Percentiles rank a stretch among this genome's conserved stretches.
These are phyloP conservation scores for Periconia digitata DNA, from an alignment of 2,329 filamentous ascomycete species.

Conservation along the genomic window DNA sequence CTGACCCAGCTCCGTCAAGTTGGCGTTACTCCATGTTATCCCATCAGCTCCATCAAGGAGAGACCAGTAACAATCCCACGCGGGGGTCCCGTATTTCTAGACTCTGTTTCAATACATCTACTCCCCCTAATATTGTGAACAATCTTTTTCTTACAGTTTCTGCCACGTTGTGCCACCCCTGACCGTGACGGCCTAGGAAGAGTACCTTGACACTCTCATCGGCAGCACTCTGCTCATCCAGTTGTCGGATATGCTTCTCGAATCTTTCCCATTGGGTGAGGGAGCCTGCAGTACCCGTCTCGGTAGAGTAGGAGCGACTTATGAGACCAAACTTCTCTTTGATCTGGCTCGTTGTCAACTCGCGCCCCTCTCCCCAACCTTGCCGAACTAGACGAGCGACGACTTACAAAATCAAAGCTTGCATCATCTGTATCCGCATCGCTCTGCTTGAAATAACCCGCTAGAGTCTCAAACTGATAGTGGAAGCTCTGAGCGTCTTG, in stretches of 20 bases:
- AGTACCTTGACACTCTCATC: slow-evolving; percentile 65
- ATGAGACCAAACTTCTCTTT: slow-evolving; percentile 67
- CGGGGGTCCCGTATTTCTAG: slow-evolving; percentile 63
- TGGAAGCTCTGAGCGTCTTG: slow-evolving; percentile 30
- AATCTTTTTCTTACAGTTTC: slow-evolving; percentile 45
- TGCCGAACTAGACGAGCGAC: background rate
- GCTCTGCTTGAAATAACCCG: slow-evolving; percentile 66
- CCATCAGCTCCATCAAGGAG: slow-evolving; percentile 65
- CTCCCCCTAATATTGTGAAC: background rate
- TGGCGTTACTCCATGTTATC: slow-evolving; percentile 62
- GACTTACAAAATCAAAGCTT: slow-evolving; percentile 64
- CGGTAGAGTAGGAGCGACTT: slow-evolving; percentile 59
- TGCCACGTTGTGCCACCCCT: slow-evolving; percentile 67
- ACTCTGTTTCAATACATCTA: background rate
- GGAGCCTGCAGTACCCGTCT: slow-evolving; percentile 34
- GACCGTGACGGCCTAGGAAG: slow-evolving; percentile 69
- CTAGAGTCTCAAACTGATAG: slow-evolving; percentile 61
- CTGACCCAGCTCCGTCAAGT: slow-evolving; percentile 61
- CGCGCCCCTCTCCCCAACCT: background rate
- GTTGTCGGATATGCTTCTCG: slow-evolving; percentile 53
- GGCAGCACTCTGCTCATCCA: slow-evolving; percentile 51
- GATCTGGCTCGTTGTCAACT: slow-evolving; percentile 45
- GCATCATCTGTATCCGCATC: slow-evolving; percentile 56
- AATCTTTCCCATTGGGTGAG: slow-evolving; percentile 67
- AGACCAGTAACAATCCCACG: slow-evolving; percentile 63